Percentiles rank a stretch among this genome's conserved stretches.
phyloP scores from a whole-genome alignment of 176 grass and related monocot genomes.

The Oryza coarctata region DNA sequence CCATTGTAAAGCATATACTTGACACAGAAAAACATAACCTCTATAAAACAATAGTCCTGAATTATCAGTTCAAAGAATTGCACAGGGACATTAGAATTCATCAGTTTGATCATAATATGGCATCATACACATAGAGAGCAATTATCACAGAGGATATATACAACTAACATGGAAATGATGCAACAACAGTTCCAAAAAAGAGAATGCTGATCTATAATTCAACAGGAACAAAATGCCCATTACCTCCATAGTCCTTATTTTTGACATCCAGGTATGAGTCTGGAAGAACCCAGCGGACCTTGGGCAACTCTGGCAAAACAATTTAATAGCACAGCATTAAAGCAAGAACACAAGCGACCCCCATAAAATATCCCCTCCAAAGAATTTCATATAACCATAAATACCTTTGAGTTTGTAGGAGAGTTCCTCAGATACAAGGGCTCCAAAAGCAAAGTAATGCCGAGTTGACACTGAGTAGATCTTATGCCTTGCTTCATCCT shows the following conservation, averaged over 20 bases:
- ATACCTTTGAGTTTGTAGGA: conserved; percentile 87
- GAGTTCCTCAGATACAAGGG: conserved; percentile 72
- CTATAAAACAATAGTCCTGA: background rate
- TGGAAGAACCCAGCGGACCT: conserved; percentile 86
- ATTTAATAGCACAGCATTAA: background rate
- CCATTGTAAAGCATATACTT: background rate
- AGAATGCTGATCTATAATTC: background rate
- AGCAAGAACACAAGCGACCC: background rate
- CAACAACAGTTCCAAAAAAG: background rate
- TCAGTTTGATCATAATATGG: background rate
- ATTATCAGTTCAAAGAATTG: background rate
- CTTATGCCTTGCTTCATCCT: conserved; percentile 75
- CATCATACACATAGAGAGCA: background rate
- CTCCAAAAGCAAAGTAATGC: conserved; percentile 93
- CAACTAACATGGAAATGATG: background rate
- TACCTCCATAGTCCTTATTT: conserved; percentile 96
- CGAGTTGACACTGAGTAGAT: conserved; percentile 92
- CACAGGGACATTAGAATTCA: background rate
- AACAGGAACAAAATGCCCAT: background rate
- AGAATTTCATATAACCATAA: background rate
- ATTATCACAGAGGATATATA: background rate
- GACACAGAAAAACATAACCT: background rate
- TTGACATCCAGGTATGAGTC: conserved; percentile 85
- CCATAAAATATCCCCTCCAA: conserved; percentile 5
- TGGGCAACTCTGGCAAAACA: conserved; percentile 50